Evolutionary conservation across 192 early-diverging fungal genomes (phyloP).

Genomic region (Chytriomyces sp.): DNA sequence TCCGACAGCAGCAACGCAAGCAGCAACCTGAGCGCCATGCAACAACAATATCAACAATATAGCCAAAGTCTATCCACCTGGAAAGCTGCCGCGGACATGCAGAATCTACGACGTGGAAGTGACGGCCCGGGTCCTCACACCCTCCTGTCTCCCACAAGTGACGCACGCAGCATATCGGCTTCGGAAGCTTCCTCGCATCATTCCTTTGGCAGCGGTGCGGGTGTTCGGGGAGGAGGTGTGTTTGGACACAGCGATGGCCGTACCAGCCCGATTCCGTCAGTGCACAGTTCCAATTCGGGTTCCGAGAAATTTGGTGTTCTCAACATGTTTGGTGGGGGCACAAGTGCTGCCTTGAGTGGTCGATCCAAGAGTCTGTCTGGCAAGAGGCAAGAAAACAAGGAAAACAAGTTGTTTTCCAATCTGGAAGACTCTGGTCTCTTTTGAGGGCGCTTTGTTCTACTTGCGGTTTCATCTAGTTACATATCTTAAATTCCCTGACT

Average conservation of each 20-base stretch:
- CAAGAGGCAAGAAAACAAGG: too few species aligned
- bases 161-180: neutral
- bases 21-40: neutral
- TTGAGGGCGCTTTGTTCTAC: neutral
- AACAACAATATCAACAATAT: neutral
- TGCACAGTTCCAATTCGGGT: neutral
- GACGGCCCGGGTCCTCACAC: neutral
- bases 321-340: neutral
- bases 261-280: too few species aligned
- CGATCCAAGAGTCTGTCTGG: too few species aligned
- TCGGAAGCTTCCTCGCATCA: neutral
- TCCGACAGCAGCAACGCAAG: neutral
- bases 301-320: neutral
- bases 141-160: neutral
- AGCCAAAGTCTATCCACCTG: neutral
- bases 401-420: neutral
- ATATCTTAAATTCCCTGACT: neutral
- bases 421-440: neutral
- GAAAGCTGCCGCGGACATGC: neutral
- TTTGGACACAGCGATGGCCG: neutral
- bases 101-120: neutral
- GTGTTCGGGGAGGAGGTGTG: neutral
- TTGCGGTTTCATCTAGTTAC: neutral
- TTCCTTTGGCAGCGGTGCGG: neutral
- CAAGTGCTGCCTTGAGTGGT: neutral